Conservation (phyloP, 495 filamentous ascomycete genomes). For the Hypoxylon lenormandii region DNA sequence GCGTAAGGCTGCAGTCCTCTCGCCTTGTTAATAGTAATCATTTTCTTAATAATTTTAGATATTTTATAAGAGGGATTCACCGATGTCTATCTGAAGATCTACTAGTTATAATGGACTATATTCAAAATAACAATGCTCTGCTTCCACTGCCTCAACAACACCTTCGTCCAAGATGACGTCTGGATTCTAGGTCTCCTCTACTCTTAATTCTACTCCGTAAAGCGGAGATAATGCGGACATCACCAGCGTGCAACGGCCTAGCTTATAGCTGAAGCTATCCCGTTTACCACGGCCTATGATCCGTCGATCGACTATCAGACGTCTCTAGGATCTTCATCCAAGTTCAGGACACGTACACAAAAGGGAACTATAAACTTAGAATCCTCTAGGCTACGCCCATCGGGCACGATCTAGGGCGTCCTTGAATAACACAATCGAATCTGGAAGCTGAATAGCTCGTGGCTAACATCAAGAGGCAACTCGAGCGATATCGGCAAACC, state of each 20-base stretch:
- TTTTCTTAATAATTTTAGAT: background rate
- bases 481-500: constrained; percentile 13
- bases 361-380: constrained; percentile 51
- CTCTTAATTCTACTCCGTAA: constrained; percentile 46
- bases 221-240: constrained; percentile 53
- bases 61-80: background rate
- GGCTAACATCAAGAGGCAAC: background rate
- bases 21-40: background rate
- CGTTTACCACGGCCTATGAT: constrained; percentile 52
- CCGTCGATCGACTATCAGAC: constrained; percentile 52
- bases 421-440: background rate
- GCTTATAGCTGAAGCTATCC: constrained; percentile 13
- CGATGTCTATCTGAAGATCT: background rate
- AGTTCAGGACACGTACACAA: constrained; percentile 48
- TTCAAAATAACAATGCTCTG: constrained; percentile 48
- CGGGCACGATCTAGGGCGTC: constrained; percentile 38
- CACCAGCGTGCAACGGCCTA: constrained; percentile 28
- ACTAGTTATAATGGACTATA: background rate
- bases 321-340: constrained; percentile 50
- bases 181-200: constrained; percentile 57
- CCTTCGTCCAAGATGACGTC: constrained; percentile 49
- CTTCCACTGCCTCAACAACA: constrained; percentile 47
- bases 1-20: background rate
- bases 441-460: background rate
- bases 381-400: constrained; percentile 50